Percentiles rank a stretch among this genome's conserved stretches.
Evolutionary conservation across 768 basidiomycete species (phyloP).

Genomic region (Pholiota conissans): DNA sequence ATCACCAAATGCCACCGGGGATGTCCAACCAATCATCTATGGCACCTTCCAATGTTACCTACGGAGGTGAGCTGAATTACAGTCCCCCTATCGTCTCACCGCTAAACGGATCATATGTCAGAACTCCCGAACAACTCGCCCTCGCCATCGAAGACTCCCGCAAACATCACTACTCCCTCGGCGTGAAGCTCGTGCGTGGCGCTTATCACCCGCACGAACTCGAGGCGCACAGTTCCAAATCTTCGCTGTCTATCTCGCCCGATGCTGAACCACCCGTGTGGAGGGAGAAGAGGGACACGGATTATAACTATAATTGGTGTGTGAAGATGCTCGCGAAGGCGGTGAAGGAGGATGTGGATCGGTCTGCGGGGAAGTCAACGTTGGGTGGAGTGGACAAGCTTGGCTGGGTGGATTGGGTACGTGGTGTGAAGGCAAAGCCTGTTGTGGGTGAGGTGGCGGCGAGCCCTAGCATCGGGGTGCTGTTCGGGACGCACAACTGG

Average conservation of each 20-base stretch:
- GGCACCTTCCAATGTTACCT: slow-evolving; percentile 91
- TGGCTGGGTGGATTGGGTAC: slow-evolving; percentile 8
- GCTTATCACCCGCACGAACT: slow-evolving; percentile 86
- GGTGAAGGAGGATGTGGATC: slow-evolving; percentile 51
- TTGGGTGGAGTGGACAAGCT: neutral
- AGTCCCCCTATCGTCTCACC: neutral
- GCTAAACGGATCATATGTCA: slow-evolving; percentile 23
- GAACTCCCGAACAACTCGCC: slow-evolving; percentile 68
- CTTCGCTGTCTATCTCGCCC: slow-evolving; percentile 52
- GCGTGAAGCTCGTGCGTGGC: slow-evolving; percentile 91
- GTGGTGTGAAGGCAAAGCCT: slow-evolving; percentile 1
- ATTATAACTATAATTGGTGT: slow-evolving; percentile 69
- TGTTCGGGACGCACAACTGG: slow-evolving; percentile 91
- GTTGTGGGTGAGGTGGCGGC: neutral
- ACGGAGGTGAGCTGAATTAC: slow-evolving; percentile 47
- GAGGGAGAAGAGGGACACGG: slow-evolving; percentile 67
- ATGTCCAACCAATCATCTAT: slow-evolving; percentile 73
- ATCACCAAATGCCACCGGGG: neutral
- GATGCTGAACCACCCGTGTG: slow-evolving; percentile 69
- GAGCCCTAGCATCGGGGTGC: slow-evolving; percentile 48
- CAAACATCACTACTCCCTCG: slow-evolving; percentile 68
- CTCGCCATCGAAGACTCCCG: slow-evolving; percentile 68
- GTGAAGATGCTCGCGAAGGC: slow-evolving; percentile 53
- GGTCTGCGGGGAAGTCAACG: neutral
- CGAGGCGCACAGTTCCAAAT: slow-evolving; percentile 40